Evolutionary conservation across 208 protist genomes (phyloP).

Genomic region (Trypanosomatidae sp.): DNA sequence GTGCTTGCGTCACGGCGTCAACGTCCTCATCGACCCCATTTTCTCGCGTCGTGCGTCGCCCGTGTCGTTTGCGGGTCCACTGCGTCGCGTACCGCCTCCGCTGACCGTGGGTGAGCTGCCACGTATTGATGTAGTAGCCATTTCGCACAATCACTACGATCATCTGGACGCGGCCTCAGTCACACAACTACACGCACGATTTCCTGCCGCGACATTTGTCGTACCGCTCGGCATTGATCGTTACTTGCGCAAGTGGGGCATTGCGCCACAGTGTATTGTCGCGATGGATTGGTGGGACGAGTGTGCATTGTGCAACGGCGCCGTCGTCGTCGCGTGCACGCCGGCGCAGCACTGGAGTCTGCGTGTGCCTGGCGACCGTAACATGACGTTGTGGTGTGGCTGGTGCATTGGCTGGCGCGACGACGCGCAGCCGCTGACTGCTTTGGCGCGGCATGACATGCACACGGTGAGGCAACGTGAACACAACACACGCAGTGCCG

Average conservation of each 20-base stretch:
- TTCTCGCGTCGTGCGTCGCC: constrained; percentile 49
- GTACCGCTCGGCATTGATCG: constrained; percentile 40
- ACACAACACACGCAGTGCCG: too few relatives aligned
- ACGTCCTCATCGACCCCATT: constrained; percentile 79
- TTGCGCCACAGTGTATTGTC: constrained; percentile 14
- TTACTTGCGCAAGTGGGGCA: constrained; percentile 21
- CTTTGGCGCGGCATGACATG: too few relatives aligned
- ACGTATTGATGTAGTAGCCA: constrained; percentile 45
- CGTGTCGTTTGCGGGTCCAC: constrained; percentile 35
- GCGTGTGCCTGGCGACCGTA: constrained; percentile 22
- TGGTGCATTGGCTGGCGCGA: constrained; percentile 50
- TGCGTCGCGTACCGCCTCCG: constrained; percentile 13
- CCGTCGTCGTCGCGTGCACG: constrained; percentile 26
- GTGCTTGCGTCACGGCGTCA: constrained; percentile 33
- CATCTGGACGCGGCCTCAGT: constrained; percentile 53
- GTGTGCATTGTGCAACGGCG: constrained; percentile 11
- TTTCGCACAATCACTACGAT: constrained; percentile 88
- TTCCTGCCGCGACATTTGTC: constrained; percentile 24
- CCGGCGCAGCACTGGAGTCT: constrained; percentile 55
- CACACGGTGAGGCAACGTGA: too few relatives aligned
- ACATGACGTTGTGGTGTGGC: constrained; percentile 52
- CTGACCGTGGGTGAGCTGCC: constrained; percentile 36
- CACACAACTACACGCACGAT: constrained; percentile 11
- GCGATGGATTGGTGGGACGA: constrained; percentile 39
- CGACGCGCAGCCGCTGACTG: too few relatives aligned